Evolutionary conservation across 2,329 filamentous ascomycete species (phyloP).

Genomic region (Trichophyton equinum): DNA sequence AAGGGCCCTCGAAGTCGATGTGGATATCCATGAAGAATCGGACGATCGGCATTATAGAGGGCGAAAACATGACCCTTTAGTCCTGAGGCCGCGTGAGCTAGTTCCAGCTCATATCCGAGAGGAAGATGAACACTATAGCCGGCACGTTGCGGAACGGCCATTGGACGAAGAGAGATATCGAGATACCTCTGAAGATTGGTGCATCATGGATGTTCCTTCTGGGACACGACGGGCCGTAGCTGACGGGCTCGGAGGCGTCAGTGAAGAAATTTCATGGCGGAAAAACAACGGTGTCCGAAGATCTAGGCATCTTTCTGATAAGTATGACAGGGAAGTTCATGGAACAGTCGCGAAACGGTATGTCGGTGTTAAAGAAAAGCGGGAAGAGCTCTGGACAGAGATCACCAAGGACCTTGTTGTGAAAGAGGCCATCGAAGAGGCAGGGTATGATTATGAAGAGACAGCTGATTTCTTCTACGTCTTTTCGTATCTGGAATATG

Average conservation of each 20-base stretch:
- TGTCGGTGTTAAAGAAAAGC: conserved; percentile 25
- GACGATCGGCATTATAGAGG: conserved; percentile 22
- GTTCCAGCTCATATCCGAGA: conserved; percentile 10
- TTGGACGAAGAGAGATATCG: conserved; percentile 61
- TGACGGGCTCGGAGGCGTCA: conserved; percentile 58
- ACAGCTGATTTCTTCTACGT: conserved; percentile 83
- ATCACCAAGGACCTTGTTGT: conserved; percentile 86
- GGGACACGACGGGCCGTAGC: conserved; percentile 71
- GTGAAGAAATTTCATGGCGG: conserved; percentile 65
- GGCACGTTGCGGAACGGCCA: conserved; percentile 56
- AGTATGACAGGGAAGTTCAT: conserved; percentile 35
- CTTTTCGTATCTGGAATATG: conserved; percentile 77
- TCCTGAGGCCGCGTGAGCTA: conserved; percentile 9
- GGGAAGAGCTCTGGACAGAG: conserved; percentile 79
- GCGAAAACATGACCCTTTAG: neutral
- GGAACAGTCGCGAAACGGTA: conserved; percentile 35
- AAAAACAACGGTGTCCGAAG: conserved; percentile 66
- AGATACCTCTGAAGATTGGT: conserved; percentile 64
- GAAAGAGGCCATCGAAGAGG: conserved; percentile 70
- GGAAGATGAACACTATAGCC: conserved; percentile 51
- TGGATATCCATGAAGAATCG: conserved; percentile 28
- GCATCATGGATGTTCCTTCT: conserved; percentile 70
- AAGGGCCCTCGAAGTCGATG: conserved; percentile 38
- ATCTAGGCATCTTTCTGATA: conserved; percentile 60
- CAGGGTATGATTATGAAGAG: conserved; percentile 83